phyloP scores from a whole-genome alignment of 1,284 basidiomycete genomes.

The Marasmius sp. region DNA sequence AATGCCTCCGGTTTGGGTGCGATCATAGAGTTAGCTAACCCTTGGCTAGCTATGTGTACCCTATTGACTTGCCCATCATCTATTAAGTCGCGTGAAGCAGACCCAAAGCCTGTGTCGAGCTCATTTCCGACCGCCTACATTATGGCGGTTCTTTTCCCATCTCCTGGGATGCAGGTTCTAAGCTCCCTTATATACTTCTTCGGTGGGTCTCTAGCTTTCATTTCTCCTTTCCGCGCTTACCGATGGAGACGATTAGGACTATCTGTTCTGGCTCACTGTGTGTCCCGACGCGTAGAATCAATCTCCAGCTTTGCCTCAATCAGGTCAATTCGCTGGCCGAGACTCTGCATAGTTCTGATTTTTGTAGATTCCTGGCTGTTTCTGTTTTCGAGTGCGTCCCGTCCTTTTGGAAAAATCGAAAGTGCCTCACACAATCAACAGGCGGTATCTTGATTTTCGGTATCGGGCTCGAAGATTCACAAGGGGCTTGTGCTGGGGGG shows the following conservation, averaged over 20 bases:
- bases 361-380: conserved; percentile 38
- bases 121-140: background rate
- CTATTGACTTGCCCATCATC: too few relatives aligned
- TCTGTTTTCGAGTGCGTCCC: conserved; percentile 29
- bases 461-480: conserved; percentile 30
- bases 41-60: too few relatives aligned
- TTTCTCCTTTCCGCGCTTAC: background rate
- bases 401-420: background rate
- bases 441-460: conserved; percentile 34
- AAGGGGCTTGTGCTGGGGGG: conserved; percentile 26
- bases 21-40: too few relatives aligned
- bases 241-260: conserved; percentile 24
- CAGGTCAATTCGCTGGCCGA: conserved; percentile 28
- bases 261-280: conserved; percentile 31
- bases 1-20: too few relatives aligned
- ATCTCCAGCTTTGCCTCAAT: conserved; percentile 23
- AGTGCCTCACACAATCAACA: conserved; percentile 7
- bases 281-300: conserved; percentile 26
- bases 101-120: background rate
- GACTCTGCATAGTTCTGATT: conserved; percentile 28
- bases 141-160: conserved; percentile 8
- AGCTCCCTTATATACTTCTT: conserved; percentile 9
- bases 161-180: conserved; percentile 6
- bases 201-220: background rate
- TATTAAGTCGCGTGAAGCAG: too few relatives aligned